These are phyloP conservation scores for Orbilia brochopaga DNA, from an alignment of 2,329 filamentous ascomycete species.

Conservation along the genomic window DNA sequence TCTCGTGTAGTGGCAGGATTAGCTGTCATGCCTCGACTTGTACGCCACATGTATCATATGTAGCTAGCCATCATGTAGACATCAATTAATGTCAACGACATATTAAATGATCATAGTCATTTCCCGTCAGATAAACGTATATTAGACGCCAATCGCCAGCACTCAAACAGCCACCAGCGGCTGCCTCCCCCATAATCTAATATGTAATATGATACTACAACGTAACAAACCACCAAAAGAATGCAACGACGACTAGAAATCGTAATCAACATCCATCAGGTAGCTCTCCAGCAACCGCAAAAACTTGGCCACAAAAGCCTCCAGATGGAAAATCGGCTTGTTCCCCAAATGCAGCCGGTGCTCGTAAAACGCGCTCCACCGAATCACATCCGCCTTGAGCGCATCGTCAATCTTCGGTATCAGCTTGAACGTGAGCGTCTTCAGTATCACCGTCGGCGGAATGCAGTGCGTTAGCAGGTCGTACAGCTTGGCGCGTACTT, in stretches of 20 bases:
- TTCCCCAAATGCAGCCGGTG: slow-evolving; percentile 88
- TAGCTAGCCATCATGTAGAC: too few relatives aligned
- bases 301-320: slow-evolving; percentile 98
- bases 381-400: slow-evolving; percentile 88
- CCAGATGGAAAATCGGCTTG: slow-evolving; percentile 97
- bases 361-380: slow-evolving; percentile 97
- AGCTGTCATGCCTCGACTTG: too few relatives aligned
- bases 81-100: neutral
- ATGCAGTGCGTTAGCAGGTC: slow-evolving; percentile 97
- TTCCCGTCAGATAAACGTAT: slow-evolving; percentile 9
- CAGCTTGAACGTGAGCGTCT: slow-evolving; percentile 91
- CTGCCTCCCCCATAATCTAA: neutral
- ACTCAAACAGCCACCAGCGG: neutral
- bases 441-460: slow-evolving; percentile 89
- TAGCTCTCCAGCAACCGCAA: slow-evolving; percentile 89
- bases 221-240: too few relatives aligned
- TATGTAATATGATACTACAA: neutral
- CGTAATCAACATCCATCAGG: slow-evolving; percentile 49
- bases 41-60: too few relatives aligned
- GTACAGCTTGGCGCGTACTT: slow-evolving; percentile 92
- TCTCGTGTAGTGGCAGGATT: too few relatives aligned
- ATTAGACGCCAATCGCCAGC: slow-evolving; percentile 9
- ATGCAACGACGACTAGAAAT: slow-evolving; percentile 15
- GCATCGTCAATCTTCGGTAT: slow-evolving; percentile 85
- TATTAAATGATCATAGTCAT: neutral